Conservation (phyloP, 179 eudicot genomes). For the Sideroxylon spinosum region DNA sequence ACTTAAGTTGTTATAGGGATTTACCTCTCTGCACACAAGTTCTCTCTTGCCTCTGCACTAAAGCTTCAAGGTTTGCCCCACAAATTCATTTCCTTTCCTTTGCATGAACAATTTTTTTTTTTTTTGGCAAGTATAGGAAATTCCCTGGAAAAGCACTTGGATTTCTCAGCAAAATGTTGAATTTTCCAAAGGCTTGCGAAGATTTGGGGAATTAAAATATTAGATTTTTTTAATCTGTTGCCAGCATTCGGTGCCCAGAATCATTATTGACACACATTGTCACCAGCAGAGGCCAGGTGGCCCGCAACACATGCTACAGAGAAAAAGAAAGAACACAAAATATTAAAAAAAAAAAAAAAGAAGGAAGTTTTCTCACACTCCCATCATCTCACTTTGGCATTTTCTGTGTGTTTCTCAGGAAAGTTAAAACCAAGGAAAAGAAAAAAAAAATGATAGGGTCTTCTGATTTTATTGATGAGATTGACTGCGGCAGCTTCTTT, state of each 20-base stretch:
- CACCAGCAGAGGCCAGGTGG: slow-evolving; percentile 23
- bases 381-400: slow-evolving; percentile 1
- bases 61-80: too few relatives aligned
- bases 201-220: neutral
- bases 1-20: too few relatives aligned
- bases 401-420: slow-evolving; percentile 17
- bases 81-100: too few relatives aligned
- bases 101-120: too few relatives aligned
- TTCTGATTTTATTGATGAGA: slow-evolving; percentile 55
- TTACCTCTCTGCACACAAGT: too few relatives aligned
- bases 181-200: neutral
- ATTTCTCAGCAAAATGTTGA: too few relatives aligned
- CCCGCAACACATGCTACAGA: neutral
- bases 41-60: too few relatives aligned
- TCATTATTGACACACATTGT: slow-evolving; percentile 15
- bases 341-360: too few relatives aligned
- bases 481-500: slow-evolving; percentile 72
- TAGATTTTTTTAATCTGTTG: neutral
- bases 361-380: neutral
- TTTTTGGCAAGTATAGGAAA: too few relatives aligned
- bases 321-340: neutral
- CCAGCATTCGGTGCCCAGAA: neutral
- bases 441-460: slow-evolving; percentile 38
- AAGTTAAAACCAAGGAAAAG: neutral
- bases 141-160: too few relatives aligned